These are phyloP conservation scores for Phaeophleospora eucalypticola DNA, from an alignment of 2,329 filamentous ascomycete genomes.

Conservation along the genomic window DNA sequence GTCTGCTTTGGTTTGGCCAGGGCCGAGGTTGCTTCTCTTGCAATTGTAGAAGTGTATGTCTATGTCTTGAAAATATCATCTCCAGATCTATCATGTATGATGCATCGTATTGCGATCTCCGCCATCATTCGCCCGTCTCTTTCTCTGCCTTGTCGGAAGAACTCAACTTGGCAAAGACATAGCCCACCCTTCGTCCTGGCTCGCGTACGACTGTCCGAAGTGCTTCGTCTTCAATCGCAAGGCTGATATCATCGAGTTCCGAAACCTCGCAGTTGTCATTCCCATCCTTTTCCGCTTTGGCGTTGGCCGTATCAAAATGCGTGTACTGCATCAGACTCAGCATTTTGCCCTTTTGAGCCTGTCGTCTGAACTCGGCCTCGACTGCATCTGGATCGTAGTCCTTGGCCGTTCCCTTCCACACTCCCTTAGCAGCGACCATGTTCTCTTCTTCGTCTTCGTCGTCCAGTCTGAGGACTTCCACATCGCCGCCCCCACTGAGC, in stretches of 20 bases:
- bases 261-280: constrained; percentile 30
- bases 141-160: constrained; percentile 2
- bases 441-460: constrained; percentile 26
- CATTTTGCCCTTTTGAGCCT: constrained; percentile 40
- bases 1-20: too few relatives aligned
- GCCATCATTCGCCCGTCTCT: too few relatives aligned
- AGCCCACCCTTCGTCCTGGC: constrained; percentile 43
- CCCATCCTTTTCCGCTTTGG: constrained; percentile 29
- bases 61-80: too few relatives aligned
- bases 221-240: constrained; percentile 48
- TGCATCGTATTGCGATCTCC: too few relatives aligned
- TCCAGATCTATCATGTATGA: too few relatives aligned
- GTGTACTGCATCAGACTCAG: constrained; percentile 52
- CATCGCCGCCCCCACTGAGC: constrained; percentile 12
- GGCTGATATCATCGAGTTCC: constrained; percentile 28
- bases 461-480: constrained; percentile 22
- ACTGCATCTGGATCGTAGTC: constrained; percentile 34
- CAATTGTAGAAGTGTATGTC: too few relatives aligned
- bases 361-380: constrained; percentile 29
- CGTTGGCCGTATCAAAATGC: constrained; percentile 46
- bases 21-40: too few relatives aligned
- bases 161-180: constrained; percentile 46
- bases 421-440: constrained; percentile 25
- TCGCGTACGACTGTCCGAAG: constrained; percentile 48
- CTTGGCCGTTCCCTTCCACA: constrained; percentile 24